Conservation (phyloP, 164 flowering plant genomes). For the Kingdonia uniflora region DNA sequence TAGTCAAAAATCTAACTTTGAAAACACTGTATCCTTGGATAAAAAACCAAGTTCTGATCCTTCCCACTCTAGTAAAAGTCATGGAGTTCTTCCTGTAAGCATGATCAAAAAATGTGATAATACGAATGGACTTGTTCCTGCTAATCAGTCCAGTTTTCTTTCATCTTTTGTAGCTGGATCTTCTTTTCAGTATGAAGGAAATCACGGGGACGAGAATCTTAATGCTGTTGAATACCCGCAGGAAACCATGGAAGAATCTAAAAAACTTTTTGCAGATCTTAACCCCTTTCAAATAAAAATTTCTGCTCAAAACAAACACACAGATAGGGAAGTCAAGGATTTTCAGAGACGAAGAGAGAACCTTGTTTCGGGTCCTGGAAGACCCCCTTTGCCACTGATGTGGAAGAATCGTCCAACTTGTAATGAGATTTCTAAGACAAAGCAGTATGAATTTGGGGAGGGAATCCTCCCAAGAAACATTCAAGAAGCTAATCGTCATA, state of each 20-base stretch:
- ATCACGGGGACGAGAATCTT: slow-evolving; percentile 42
- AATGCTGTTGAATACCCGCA: slow-evolving; percentile 54
- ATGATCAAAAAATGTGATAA: slow-evolving; percentile 32
- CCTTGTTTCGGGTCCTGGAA: slow-evolving; percentile 29
- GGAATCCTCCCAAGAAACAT: slow-evolving; percentile 34
- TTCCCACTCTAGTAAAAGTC: slow-evolving; percentile 18
- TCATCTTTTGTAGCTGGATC: slow-evolving; percentile 32
- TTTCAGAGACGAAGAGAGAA: slow-evolving; percentile 40
- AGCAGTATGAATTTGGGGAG: slow-evolving; percentile 49
- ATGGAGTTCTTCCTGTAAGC: slow-evolving; percentile 12
- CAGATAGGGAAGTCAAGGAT: slow-evolving; percentile 42
- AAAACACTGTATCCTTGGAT: slow-evolving; percentile 14
- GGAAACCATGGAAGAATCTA: slow-evolving; percentile 40
- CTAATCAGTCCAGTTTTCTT: slow-evolving; percentile 24
- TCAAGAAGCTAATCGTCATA: slow-evolving; percentile 27
- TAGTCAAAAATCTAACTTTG: slow-evolving; percentile 21
- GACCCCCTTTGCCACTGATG: slow-evolving; percentile 66
- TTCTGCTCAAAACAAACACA: slow-evolving; percentile 27
- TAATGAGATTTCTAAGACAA: slow-evolving; percentile 71
- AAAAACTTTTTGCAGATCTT: slow-evolving; percentile 84
- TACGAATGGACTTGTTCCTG: slow-evolving; percentile 16
- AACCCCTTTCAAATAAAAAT: slow-evolving; percentile 68
- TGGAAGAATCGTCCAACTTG: slow-evolving; percentile 64
- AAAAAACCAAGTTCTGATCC: slow-evolving; percentile 22
- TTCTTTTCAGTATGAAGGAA: slow-evolving; percentile 40